Conservation (phyloP, 371 early-diverging fungal genomes). For the Cokeromyces recurvatus region DNA sequence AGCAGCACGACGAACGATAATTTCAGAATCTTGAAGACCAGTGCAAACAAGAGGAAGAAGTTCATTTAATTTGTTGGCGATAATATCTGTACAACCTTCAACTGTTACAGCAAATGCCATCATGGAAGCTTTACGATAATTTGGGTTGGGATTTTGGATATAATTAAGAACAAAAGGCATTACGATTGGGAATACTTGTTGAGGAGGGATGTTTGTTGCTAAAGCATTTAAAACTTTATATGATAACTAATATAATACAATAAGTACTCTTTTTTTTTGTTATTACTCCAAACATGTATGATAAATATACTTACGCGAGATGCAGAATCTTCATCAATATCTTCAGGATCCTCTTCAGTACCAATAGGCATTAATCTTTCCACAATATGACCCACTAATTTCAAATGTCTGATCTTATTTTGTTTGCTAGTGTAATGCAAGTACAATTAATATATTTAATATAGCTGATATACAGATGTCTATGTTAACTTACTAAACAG, state of each 20-base stretch:
- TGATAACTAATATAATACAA: constrained; percentile 32
- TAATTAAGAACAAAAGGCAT: constrained; percentile 67
- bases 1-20: constrained; percentile 78
- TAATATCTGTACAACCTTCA: constrained; percentile 85
- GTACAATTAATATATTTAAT: too few species aligned
- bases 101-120: constrained; percentile 81
- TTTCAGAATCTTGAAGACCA: constrained; percentile 78
- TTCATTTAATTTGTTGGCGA: constrained; percentile 68
- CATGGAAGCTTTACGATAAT: constrained; percentile 83
- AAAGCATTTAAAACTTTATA: constrained; percentile 73
- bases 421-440: constrained; percentile 51
- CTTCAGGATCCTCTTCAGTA: constrained; percentile 81
- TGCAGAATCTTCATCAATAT: constrained; percentile 81
- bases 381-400: constrained; percentile 72
- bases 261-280: too few species aligned
- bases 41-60: constrained; percentile 68
- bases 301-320: constrained; percentile 60
- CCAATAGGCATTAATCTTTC: constrained; percentile 78
- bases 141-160: constrained; percentile 70
- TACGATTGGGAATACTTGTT: constrained; percentile 80
- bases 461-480: too few species aligned
- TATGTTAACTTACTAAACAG: constrained; percentile 61
- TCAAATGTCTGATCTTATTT: constrained; percentile 74
- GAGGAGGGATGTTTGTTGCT: constrained; percentile 79
- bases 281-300: too few species aligned